phyloP scores from a whole-genome alignment of 257 asterid genomes.

The Solanum commersonii region DNA sequence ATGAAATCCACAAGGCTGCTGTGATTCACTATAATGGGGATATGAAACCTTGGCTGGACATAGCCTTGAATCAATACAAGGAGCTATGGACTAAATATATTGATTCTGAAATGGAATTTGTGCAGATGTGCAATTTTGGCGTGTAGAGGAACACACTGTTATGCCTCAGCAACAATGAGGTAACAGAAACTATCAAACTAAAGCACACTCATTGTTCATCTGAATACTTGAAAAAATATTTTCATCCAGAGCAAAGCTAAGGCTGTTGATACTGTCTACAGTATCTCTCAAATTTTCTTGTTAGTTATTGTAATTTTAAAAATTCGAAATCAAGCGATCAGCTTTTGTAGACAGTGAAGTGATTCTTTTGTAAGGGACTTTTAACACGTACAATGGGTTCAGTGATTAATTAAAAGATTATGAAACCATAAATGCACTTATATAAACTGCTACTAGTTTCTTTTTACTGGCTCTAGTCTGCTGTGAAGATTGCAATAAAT shows the following conservation, averaged over 20 bases:
- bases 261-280: constrained; percentile 16
- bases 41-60: constrained; percentile 99
- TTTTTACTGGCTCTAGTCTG: neutral
- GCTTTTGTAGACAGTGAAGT: neutral
- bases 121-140: constrained; percentile 99
- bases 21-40: constrained; percentile 93
- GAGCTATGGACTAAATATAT: constrained; percentile 91
- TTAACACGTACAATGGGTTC: neutral
- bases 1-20: constrained; percentile 84
- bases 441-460: neutral
- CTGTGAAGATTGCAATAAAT: neutral
- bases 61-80: constrained; percentile 88
- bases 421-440: neutral
- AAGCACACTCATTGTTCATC: constrained; percentile 10
- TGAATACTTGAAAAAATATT: constrained; percentile 11
- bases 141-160: constrained; percentile 34
- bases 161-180: constrained; percentile 14
- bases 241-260: constrained; percentile 32
- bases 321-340: neutral
- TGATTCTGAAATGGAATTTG: constrained; percentile 81
- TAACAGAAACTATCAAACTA: constrained; percentile 2
- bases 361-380: constrained; percentile 3
- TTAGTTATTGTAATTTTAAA: constrained; percentile 18
- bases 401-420: neutral
- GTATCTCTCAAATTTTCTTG: constrained; percentile 5